Percentiles rank a stretch among this genome's conserved stretches.
Conservation (phyloP, 2,329 filamentous ascomycete genomes). For the Fusarium proliferatum region DNA sequence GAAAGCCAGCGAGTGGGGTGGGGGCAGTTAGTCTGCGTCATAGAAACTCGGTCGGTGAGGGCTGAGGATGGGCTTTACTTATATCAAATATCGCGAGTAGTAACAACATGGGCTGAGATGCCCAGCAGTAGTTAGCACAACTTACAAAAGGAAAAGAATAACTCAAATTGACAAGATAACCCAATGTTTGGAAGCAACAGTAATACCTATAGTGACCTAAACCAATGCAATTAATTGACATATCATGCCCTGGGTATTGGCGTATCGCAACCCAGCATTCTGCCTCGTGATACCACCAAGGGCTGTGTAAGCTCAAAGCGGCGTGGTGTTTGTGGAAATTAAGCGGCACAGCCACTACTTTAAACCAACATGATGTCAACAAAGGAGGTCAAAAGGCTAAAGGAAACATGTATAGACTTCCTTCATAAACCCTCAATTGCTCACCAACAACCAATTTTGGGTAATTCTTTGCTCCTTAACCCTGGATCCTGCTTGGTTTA, state of each 20-base stretch:
- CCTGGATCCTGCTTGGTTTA: conserved; percentile 8
- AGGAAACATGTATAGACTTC: background rate
- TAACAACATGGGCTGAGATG: background rate
- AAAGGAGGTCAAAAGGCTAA: background rate
- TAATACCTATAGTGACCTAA: background rate
- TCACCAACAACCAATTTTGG: background rate
- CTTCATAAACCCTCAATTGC: background rate
- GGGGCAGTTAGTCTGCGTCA: conserved; percentile 4
- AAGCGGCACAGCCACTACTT: conserved; percentile 31
- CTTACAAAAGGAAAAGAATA: background rate
- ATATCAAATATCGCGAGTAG: background rate
- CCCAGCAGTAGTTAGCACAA: background rate
- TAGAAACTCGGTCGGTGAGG: conserved; percentile 15
- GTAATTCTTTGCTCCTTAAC: background rate
- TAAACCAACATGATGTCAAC: conserved; percentile 4
- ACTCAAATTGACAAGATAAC: background rate
- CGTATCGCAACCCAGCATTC: background rate
- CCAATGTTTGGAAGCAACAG: background rate
- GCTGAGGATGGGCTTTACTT: background rate
- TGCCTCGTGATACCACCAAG: conserved; percentile 1
- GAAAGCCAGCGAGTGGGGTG: conserved; percentile 58
- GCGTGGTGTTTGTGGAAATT: conserved; percentile 22
- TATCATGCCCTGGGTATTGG: background rate
- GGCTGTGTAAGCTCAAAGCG: conserved; percentile 33
- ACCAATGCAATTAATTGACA: background rate